phyloP scores from a whole-genome alignment of 129 eudicot genomes.

The Dittrichia graveolens region DNA sequence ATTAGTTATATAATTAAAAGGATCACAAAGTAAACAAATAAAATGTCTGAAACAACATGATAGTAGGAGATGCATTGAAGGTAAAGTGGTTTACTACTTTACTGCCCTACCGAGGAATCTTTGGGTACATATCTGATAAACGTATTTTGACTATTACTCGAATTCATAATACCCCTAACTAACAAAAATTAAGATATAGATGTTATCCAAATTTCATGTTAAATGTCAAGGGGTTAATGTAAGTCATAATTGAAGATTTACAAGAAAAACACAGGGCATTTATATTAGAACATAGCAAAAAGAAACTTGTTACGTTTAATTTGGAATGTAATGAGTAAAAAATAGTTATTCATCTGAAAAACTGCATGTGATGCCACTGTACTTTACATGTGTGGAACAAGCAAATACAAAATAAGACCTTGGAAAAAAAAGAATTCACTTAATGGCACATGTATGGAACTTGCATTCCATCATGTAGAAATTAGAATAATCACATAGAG shows the following conservation, averaged over 20 bases:
- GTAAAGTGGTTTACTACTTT: neutral
- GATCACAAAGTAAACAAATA: neutral
- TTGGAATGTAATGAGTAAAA: neutral
- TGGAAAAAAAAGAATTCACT: neutral
- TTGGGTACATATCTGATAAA: too few species aligned
- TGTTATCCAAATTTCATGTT: neutral
- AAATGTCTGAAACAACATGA: neutral
- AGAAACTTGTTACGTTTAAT: neutral
- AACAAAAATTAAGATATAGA: neutral
- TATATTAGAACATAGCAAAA: neutral
- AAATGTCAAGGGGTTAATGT: neutral
- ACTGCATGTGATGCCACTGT: neutral
- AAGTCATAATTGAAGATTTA: neutral
- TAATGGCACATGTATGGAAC: neutral
- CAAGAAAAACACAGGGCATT: neutral
- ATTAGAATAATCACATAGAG: constrained; percentile 3
- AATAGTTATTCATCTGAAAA: neutral
- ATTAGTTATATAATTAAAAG: neutral
- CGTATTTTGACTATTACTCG: neutral
- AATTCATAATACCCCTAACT: neutral
- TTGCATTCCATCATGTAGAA: neutral
- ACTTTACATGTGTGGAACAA: neutral
- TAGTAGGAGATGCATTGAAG: neutral
- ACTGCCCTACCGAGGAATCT: neutral
- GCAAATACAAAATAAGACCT: neutral